Base-by-base conservation (phyloP, 768 basidiomycete genomes). In the Guyanaporus albipodus region DNA sequence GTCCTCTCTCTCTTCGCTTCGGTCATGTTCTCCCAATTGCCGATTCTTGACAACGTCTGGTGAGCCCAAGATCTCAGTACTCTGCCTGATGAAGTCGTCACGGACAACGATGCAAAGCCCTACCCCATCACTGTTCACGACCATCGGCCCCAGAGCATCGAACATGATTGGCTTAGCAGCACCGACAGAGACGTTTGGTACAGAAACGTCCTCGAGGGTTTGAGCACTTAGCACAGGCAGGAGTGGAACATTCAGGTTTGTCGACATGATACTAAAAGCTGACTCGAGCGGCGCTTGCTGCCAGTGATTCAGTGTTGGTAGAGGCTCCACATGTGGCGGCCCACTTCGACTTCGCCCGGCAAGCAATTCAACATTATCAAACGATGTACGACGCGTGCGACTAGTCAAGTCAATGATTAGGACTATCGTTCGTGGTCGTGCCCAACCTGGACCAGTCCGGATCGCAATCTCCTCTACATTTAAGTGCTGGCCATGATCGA, bases 81-180 rank as follows among this genome's bases (percentile, higher is more conserved):
- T 10, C 9, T 35, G 28, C n/a, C n/a, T n/a, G n/a, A n/a, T n/a
- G n/a, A n/a, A n/a, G n/a, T n/a, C n/a, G n/a, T n/a, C n/a, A n/a
- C n/a, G n/a, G 29, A 31, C 27, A 14, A 24, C 17, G 22, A 32
- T 36, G 14, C 8, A 32, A 33, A 14, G 67, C 75, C 46, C 2
- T 59, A 83, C 81, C 42, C 82, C 83, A 66, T 86, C 77, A 33
- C 67, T 75, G 58, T 85, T 85, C 32, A 85, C 80, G 35, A 86
- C 79, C 71, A 85, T 74, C 1, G 83, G 83, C 1, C 82, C 83
- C 11, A 85, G 70, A 17, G 69, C 70, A 49, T 85, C 81, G 6
- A 84, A 63, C 59, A 73, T 79, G 40, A 82, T 63, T 3, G 70
- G 57, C 27, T 59, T 52, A 9, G 52, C 59, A 18, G 55, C 43